Base-by-base conservation (phyloP, 163 green algal species). In the Scenedesmus sp. region DNA sequence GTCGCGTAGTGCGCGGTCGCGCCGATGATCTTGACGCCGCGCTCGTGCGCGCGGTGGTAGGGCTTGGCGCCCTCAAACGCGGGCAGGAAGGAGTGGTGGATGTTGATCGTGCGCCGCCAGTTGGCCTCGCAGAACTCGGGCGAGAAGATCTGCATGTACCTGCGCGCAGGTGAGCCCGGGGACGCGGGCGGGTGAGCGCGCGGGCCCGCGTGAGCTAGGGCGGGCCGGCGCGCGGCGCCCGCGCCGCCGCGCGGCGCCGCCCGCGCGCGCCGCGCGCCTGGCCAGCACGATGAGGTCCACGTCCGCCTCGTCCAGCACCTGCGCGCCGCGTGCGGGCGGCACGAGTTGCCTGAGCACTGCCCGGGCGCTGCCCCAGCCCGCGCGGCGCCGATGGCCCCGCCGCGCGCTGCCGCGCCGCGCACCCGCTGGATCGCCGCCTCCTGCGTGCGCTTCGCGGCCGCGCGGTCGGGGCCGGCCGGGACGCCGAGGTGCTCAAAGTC, bases 1-100 rank as follows among this genome's bases (percentile, higher is more conserved):
- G 92, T 96, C 18, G 91, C 90, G 65, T 91, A 96, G 75, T 96
- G 92, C 0, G 92, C 92, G 11, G 91, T 96, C 24, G 92, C 92
- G 34, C 91, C 92, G 63, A 96, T 96, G 62, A 96, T 89, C 82
- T 96, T 96, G 15, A 96, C 92, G 33, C 92, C 92, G n/a, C 92
- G 83, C 44, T 94, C 87, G 60, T 96, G 87, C 0, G 92, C 92
- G 11, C 87, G 82, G 83, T 95, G 90, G 80, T 93, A 95, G 4
- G 90, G 88, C 57, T 77, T 79, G 31, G 58, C 58, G 26, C 63
- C 74, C 51, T 81, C 74, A 69, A 81, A 81, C 7, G 74, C 74
- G 0, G 92, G 92, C 83, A 97, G 64, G 85, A 97, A 97, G 44
- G 58, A 86, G 82, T 97, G 92, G 80, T 97, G 92, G 67, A 97